These are phyloP conservation scores for Kurtzmaniella quercitrusa DNA, from an alignment of 1,139 yeast genomes.

Conservation along the genomic window DNA sequence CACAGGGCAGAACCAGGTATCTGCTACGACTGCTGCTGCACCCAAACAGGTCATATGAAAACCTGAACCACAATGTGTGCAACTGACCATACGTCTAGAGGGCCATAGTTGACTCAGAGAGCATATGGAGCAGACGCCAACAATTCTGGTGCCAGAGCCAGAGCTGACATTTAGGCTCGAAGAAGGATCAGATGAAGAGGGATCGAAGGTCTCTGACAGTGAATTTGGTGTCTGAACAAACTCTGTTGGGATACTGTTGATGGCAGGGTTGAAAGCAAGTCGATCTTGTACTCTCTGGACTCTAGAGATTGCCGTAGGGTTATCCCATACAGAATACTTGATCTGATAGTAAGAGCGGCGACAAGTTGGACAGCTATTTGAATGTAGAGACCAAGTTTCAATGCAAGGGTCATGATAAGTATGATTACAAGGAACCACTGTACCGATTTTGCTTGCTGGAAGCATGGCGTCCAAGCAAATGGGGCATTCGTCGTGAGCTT, in stretches of 20 bases:
- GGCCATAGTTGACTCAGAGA: conserved; percentile 29
- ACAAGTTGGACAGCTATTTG: conserved; percentile 54
- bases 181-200: background rate
- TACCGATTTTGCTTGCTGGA: conserved; percentile 23
- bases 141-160: background rate
- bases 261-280: conserved; percentile 31
- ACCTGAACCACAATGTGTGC: conserved; percentile 29
- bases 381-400: conserved; percentile 42
- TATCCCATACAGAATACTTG: conserved; percentile 14
- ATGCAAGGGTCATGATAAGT: conserved; percentile 46
- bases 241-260: conserved; percentile 37
- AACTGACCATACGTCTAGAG: conserved; percentile 20
- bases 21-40: conserved; percentile 10
- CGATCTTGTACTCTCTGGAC: conserved; percentile 24
- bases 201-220: background rate
- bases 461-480: conserved; percentile 44
- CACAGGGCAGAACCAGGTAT: conserved; percentile 40
- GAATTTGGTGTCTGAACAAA: conserved; percentile 15
- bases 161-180: background rate
- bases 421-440: conserved; percentile 39
- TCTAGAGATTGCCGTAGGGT: conserved; percentile 2
- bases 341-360: conserved; percentile 32
- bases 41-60: conserved; percentile 39
- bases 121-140: conserved; percentile 32
- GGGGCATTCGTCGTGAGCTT: conserved; percentile 35